Base-by-base conservation (phyloP, 306 rosid species). In the Gillenia trifoliata region DNA sequence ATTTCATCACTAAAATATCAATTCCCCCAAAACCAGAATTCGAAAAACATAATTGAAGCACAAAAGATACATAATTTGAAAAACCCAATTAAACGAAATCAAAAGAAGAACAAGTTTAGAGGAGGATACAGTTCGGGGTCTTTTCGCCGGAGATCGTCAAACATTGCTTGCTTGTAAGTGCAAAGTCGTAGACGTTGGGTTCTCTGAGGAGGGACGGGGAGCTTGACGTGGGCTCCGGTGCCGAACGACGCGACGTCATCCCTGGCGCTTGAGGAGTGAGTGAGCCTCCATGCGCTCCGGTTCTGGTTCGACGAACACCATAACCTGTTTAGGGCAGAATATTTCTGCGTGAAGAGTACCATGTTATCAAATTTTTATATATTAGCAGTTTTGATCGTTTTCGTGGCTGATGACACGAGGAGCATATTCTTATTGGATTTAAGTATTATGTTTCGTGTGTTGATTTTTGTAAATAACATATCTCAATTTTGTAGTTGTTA, bases 231-330 rank as follows among this genome's bases (percentile, higher is more conserved):
- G 68, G 96, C 72, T 45, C 96, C 95, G 0, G 99, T 92, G 22
- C 99, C 99, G 74, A 92, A 94, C 2, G 97, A 92, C 16, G 81
- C 80, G 25, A 94, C 99, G 9, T 94, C 96, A 94, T 57, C 97
- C 97, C 26, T 94, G 89, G 23, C 85, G 80, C 82, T 92, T 90
- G 73, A 94, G 86, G 45, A 94, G 74, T 60, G 85, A 88, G 87
- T 92, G 96, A 41, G 99, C 97, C 82, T 92, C 99, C 97, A 94
- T 92, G 91, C n/a, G n/a, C 99, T 94, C 75, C 97, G 85, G 80
- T 94, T 92, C 84, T 92, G 97, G 79, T 94, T 91, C 26, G 96
- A 94, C 16, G 97, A 94, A 80, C 99, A 92, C 41, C n/a, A n/a
- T n/a, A n/a, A n/a, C n/a, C n/a, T n/a, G n/a, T n/a, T n/a, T n/a